Evolutionary conservation across 257 asterid species (phyloP), one percentile per base, ranked within the genome.

Genomic region (Fraxinus anomala): DNA sequence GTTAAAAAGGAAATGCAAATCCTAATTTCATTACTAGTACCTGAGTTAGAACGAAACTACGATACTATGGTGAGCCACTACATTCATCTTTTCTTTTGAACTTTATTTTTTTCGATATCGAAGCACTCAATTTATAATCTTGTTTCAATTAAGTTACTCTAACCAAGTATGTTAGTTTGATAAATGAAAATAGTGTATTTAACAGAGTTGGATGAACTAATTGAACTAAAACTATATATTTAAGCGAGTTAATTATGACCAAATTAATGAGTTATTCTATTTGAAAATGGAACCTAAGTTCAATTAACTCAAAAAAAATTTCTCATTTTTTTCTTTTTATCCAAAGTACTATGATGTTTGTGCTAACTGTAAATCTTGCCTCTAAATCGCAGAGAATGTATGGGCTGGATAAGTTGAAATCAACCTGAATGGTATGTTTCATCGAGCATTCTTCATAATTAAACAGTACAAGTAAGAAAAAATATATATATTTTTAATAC

Each of bases 401-500:
- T 70, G 97, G 82, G 2, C 72, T 94, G 93, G 92, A 92, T 73
- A 91, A 66, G 84, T 70, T 91, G 75, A 94, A 87, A 80, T 85
- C 94, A 16, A 84, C 88, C 0, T 94, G 88, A 92, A 80, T 56
- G 7, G 26, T n/a, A 56, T n/a, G 26, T 5, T 5, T n/a, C 33
- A 31, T 10, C 14, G 12, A 31, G 33, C 33, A 31, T 31, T 31
- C 4, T 31, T 31, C 4, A 49, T 49, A 49, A 11, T 40, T 40
- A 40, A 14, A 51, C 63, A 0, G 21, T 17, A 17, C 5, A 44
- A 44, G 12, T 44, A 14, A 44, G 17, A 44, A 44, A 44, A 44
- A 0, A 8, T 42, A n/a, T 2, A 9, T 14, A 31, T 31, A 4
- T 44, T 44, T 40, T 12, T 44, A 36, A 36, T 36, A 36, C 3